Base-by-base conservation (phyloP, 768 basidiomycete species). In the Kwoniella botswanensis region DNA sequence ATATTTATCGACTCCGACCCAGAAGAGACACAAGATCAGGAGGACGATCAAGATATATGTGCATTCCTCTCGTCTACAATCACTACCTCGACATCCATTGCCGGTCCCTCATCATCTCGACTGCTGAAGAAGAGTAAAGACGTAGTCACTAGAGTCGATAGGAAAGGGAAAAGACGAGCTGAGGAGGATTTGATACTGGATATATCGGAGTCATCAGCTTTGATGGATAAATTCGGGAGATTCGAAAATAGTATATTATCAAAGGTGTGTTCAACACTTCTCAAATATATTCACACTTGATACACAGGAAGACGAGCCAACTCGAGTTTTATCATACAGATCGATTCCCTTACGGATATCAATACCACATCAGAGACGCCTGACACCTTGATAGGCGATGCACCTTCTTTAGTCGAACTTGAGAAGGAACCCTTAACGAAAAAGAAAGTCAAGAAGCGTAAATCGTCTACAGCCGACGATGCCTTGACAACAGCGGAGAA, bases 211-310 rank as follows among this genome's bases (percentile, higher is more conserved):
- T 59, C 22, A 21, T 43, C 56, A 42, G 42, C n/a, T 43, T 78
- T 93, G 90, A 67, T 92, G 85, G 1, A 35, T 35, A 56, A 59
- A 35, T 58, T 63, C 52, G 54, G 54, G n/a, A 11, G 12, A 26
- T 64, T 64, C 26, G 68, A 64, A 9, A 70, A 60, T 56, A 61
- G 59, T 46, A 29, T 68, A 13, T 29, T 68, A 26, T 29, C 44
- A 13, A 68, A 62, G 65, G 53, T 55, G 24, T 4, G 65, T 57
- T 5, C 17, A 17, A 6, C 6, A 18, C 42, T 21, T 43, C 35
- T 24, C n/a, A 4, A 43, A 10, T 42, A 65, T n/a, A 4, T 22
- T 24, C 46, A 1, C 63, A 21, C 22, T 46, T 10, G 24, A 29
- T 4, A 50, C 10, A 4, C 15, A 35, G 12, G 13, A 9, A 29